Conservation (phyloP, 1,139 yeast species). For the Eremothecium gossypii region DNA sequence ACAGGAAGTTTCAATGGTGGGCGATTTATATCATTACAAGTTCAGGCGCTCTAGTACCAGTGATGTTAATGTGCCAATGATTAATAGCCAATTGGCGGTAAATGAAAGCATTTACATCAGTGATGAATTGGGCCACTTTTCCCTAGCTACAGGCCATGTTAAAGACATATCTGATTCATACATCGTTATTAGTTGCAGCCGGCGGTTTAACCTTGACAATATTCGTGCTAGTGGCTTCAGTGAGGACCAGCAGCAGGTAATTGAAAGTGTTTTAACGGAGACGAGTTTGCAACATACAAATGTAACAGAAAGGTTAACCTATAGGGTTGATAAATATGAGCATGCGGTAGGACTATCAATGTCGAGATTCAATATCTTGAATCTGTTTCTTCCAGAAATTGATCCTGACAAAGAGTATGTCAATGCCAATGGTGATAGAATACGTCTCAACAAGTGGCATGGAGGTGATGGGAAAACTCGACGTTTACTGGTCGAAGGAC, state of each 20-base stretch:
- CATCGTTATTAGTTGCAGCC: slow-evolving; percentile 38
- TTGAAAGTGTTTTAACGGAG: slow-evolving; percentile 38
- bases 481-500: slow-evolving; percentile 51
- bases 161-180: slow-evolving; percentile 33
- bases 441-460: slow-evolving; percentile 24
- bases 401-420: slow-evolving; percentile 7
- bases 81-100: slow-evolving; percentile 37
- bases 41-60: slow-evolving; percentile 33
- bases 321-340: slow-evolving; percentile 74
- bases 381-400: slow-evolving; percentile 42
- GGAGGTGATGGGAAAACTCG: slow-evolving; percentile 50
- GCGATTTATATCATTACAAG: slow-evolving; percentile 36
- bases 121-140: slow-evolving; percentile 73
- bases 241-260: slow-evolving; percentile 38
- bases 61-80: slow-evolving; percentile 25
- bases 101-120: slow-evolving; percentile 61
- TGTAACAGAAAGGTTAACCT: slow-evolving; percentile 27
- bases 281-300: slow-evolving; percentile 7
- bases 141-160: slow-evolving; percentile 57
- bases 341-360: slow-evolving; percentile 64
- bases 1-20: slow-evolving; percentile 29
- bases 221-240: slow-evolving; percentile 38
- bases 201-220: slow-evolving; percentile 34
- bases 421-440: slow-evolving; percentile 11
- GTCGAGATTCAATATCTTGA: slow-evolving; percentile 68